Evolutionary conservation across 2,329 filamentous ascomycete species (phyloP).

Genomic region (Alternaria atra): DNA sequence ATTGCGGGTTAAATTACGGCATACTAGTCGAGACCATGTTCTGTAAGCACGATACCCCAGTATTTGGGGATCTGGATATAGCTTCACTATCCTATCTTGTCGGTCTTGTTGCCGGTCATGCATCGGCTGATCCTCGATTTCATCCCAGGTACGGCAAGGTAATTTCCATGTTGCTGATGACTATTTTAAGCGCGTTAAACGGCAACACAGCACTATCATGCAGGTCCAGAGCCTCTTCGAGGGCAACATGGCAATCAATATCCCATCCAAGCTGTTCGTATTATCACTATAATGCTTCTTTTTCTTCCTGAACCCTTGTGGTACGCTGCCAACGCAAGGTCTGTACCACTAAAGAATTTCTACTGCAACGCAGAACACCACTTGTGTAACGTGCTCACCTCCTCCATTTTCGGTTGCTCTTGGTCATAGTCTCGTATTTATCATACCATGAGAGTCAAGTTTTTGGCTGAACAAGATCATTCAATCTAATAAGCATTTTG

Average conservation of each 20-base stretch:
- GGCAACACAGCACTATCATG: slow-evolving; percentile 18
- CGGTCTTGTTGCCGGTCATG: slow-evolving; percentile 10
- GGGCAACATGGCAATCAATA: slow-evolving; percentile 34
- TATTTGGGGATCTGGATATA: slow-evolving; percentile 27
- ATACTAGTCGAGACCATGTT: slow-evolving; percentile 45
- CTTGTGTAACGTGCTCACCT: slow-evolving; percentile 3
- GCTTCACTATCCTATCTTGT: slow-evolving; percentile 9
- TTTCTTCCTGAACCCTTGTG: slow-evolving; percentile 15
- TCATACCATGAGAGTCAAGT: slow-evolving; percentile 12
- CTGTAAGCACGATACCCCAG: slow-evolving; percentile 43
- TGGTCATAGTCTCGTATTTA: slow-evolving; percentile 32
- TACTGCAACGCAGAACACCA: slow-evolving; percentile 19
- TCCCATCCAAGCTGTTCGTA: slow-evolving; percentile 46
- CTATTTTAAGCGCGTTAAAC: slow-evolving; percentile 40
- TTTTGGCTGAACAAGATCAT: slow-evolving; percentile 23
- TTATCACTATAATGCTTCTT: slow-evolving; percentile 36
- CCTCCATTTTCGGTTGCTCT: slow-evolving; percentile 7
- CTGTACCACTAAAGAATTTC: slow-evolving; percentile 2
- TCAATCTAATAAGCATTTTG: slow-evolving; percentile 35
- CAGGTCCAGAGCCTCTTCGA: slow-evolving; percentile 30
- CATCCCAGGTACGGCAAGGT: slow-evolving; percentile 32
- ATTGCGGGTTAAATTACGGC: slow-evolving; percentile 40
- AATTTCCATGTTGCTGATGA: slow-evolving; percentile 19
- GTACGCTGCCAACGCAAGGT: slow-evolving; percentile 12
- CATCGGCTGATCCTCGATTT: slow-evolving; percentile 41